phyloP scores from a whole-genome alignment of 1,139 yeast species.

The Candida tetrigidarum region DNA sequence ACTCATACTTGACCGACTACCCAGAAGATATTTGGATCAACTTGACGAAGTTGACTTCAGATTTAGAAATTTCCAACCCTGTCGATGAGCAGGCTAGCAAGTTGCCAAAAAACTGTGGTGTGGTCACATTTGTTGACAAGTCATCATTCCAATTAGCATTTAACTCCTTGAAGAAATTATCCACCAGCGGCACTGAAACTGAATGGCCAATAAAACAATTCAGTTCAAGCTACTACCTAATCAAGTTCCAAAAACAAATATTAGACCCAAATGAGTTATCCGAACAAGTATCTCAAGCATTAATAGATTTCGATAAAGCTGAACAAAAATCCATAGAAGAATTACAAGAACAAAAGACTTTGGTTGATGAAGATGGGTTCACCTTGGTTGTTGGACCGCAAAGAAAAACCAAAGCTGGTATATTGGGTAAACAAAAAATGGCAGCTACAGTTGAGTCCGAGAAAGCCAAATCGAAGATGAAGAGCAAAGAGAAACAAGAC shows the following conservation, averaged over 20 bases:
- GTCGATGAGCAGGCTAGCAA: conserved; percentile 36
- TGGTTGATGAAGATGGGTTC: conserved; percentile 93
- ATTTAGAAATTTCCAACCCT: conserved; percentile 41
- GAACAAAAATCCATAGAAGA: conserved; percentile 70
- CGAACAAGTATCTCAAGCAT: conserved; percentile 56
- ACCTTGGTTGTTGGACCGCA: conserved; percentile 87
- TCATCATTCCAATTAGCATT: conserved; percentile 71
- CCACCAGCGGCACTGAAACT: conserved; percentile 25
- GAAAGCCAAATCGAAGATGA: conserved; percentile 55
- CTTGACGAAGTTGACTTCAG: conserved; percentile 62
- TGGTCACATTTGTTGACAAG: conserved; percentile 77
- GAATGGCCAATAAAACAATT: conserved; percentile 36
- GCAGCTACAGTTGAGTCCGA: conserved; percentile 48
- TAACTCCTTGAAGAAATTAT: conserved; percentile 57
- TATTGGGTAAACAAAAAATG: conserved; percentile 57
- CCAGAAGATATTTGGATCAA: conserved; percentile 61
- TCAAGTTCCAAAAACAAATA: conserved; percentile 33
- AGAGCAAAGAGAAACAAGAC: conserved; percentile 84
- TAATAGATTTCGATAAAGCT: conserved; percentile 69
- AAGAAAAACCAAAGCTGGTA: conserved; percentile 75
- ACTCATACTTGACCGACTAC: conserved; percentile 42
- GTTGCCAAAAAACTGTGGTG: conserved; percentile 74
- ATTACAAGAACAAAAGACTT: conserved; percentile 54
- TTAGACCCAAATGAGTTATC: conserved; percentile 53
- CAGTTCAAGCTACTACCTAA: conserved; percentile 35